phyloP scores from a whole-genome alignment of 441 rosid species.

The Populus hybrid region DNA sequence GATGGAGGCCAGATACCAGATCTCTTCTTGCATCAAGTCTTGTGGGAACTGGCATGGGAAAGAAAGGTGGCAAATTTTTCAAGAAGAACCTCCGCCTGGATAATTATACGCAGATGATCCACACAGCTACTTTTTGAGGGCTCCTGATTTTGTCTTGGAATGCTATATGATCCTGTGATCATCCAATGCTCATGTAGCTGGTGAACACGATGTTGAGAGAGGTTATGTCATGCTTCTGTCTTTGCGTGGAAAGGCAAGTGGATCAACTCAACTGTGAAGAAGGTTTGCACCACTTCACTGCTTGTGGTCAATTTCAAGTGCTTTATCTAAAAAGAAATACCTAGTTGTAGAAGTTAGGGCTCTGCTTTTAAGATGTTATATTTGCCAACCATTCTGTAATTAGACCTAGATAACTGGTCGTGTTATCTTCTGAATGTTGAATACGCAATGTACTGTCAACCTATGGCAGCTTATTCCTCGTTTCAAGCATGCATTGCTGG shows the following conservation, averaged over 20 bases:
- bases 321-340: background rate
- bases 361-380: background rate
- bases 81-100: conserved; percentile 40
- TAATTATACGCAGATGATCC: background rate
- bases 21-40: conserved; percentile 60
- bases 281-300: background rate
- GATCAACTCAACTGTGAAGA: background rate
- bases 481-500: background rate
- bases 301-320: background rate
- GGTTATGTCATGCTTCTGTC: too few species aligned
- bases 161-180: background rate
- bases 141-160: background rate
- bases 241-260: conserved; percentile 1
- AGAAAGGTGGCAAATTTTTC: conserved; percentile 73
- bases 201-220: background rate
- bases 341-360: background rate
- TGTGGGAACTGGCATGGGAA: conserved; percentile 66
- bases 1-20: conserved; percentile 79
- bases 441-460: background rate
- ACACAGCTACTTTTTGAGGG: background rate
- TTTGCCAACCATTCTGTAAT: background rate
- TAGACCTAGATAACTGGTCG: background rate
- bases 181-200: background rate
- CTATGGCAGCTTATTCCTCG: background rate
- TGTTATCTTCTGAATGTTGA: background rate